A percentile compares a stretch with the other conserved stretches of the same genome.
Evolutionary conservation across 768 basidiomycete genomes (phyloP).

Genomic region (Naganishia antarctica): DNA sequence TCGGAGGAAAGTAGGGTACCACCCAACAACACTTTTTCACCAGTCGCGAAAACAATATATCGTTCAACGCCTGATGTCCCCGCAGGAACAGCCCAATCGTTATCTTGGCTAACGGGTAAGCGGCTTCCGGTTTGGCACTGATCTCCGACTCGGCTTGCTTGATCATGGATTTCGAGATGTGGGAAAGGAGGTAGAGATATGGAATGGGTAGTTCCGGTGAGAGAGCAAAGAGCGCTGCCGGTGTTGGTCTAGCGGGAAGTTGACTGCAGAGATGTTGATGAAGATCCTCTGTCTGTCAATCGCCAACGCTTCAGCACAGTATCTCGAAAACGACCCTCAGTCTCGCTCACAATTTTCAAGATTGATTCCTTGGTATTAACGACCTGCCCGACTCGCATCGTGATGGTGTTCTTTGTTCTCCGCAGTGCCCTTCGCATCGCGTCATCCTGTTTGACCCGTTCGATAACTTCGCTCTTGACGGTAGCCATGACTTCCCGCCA

Average conservation of each 20-base stretch:
- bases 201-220: conserved; percentile 43
- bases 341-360: conserved; percentile 38
- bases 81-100: conserved; percentile 62
- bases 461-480: conserved; percentile 40
- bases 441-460: conserved; percentile 62
- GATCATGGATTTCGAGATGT: conserved; percentile 81
- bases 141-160: conserved; percentile 92
- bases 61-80: conserved; percentile 59
- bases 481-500: conserved; percentile 42
- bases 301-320: conserved; percentile 6
- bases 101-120: conserved; percentile 73
- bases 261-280: conserved; percentile 52
- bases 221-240: conserved; percentile 32
- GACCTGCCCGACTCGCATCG: conserved; percentile 44
- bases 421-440: conserved; percentile 32
- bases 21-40: conserved; percentile 88
- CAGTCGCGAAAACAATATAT: conserved; percentile 76
- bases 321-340: background rate
- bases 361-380: conserved; percentile 40
- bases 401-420: conserved; percentile 41
- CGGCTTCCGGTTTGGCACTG: conserved; percentile 77
- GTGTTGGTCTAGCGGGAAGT: conserved; percentile 28
- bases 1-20: conserved; percentile 62
- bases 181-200: conserved; percentile 73
- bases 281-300: conserved; percentile 37